Evolutionary conservation across 2,329 filamentous ascomycete species (phyloP).

Genomic region (Pseudogymnoascus sp.): DNA sequence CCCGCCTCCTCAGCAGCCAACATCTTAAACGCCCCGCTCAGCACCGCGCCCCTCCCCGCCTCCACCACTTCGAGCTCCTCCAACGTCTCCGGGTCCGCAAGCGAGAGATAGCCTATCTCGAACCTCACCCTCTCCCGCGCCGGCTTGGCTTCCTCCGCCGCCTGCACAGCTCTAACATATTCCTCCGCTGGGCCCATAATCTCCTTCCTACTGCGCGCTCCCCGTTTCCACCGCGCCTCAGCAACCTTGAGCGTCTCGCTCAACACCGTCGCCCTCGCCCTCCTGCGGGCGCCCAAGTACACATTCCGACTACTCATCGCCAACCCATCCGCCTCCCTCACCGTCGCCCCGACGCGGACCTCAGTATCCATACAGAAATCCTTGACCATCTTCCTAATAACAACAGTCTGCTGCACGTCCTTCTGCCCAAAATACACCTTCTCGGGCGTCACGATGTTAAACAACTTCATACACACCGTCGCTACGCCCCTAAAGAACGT

Average conservation of each 20-base stretch:
- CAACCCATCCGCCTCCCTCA: slow-evolving; percentile 70
- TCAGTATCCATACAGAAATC: slow-evolving; percentile 77
- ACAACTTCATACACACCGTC: slow-evolving; percentile 91
- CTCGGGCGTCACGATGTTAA: slow-evolving; percentile 73
- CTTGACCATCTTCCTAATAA: slow-evolving; percentile 77
- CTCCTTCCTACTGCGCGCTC: slow-evolving; percentile 46
- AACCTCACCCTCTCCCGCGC: slow-evolving; percentile 56
- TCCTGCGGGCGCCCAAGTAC: slow-evolving; percentile 71
- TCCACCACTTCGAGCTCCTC: slow-evolving; percentile 70
- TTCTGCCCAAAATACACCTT: slow-evolving; percentile 94
- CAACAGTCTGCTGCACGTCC: slow-evolving; percentile 90
- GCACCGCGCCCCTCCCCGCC: slow-evolving; percentile 61
- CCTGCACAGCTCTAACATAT: slow-evolving; percentile 46
- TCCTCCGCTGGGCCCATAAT: slow-evolving; percentile 65
- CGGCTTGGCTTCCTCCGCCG: slow-evolving; percentile 54
- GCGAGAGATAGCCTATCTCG: slow-evolving; percentile 85
- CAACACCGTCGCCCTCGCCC: slow-evolving; percentile 65
- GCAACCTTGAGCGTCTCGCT: slow-evolving; percentile 61
- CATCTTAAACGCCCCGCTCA: slow-evolving; percentile 91
- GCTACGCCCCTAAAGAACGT: slow-evolving; percentile 96
- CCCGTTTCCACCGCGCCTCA: slow-evolving; percentile 53
- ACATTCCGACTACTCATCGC: slow-evolving; percentile 91
- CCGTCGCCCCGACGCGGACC: slow-evolving; percentile 66
- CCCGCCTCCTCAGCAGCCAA: slow-evolving; percentile 63
- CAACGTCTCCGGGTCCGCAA: slow-evolving; percentile 78